Base-by-base conservation (phyloP, 1,139 yeast species). In the Meyerozyma carpophila region DNA sequence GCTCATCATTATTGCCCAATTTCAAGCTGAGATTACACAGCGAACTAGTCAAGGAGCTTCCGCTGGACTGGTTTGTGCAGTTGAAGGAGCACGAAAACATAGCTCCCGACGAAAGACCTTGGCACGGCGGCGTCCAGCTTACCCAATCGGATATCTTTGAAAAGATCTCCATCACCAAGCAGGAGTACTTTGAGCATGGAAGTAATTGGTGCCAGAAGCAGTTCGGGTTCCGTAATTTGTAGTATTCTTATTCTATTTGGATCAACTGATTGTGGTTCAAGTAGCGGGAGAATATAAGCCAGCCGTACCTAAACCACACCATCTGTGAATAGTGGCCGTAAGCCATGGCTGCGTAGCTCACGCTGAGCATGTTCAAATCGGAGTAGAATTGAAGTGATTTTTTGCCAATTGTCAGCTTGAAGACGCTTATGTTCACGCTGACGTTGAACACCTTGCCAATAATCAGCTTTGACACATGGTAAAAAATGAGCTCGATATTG, bases 221-320 rank as follows among this genome's bases (percentile, higher is more conserved):
- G 56, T 84, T 85, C 67, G 90, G 90, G 1, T 82, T 77, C 54
- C 79, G 73, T 53, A 70, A 70, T 51, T 47, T 63, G 39, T 62
- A 52, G 21, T 18, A 7, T 28, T 9, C 21, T 21, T 24, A 39
- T 20, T n/a, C 24, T 10, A 54, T 50, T 45, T 68, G 66, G 36
- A 67, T 65, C 47, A 90, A 71, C 56, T 87, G 91, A 62, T 91
- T 93, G 43, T 73, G 75, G 38, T 81, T 82, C 76, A 85, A 76
- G 64, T 85, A 86, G 50, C 94, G 73, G 49, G 96, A 85, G 37
- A 83, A 65, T 7, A 78, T 49, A 56, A 93, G 71, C 97, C 98
- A 93, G 2, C 90, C 84, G 69, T 86, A 88, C 51, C 99, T 74
- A 63, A 85, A 93, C 98, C 98, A 93, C 11, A 84, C 91, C 89